phyloP scores from a whole-genome alignment of 371 early-diverging fungal genomes.

The Chytridium lagenaria region DNA sequence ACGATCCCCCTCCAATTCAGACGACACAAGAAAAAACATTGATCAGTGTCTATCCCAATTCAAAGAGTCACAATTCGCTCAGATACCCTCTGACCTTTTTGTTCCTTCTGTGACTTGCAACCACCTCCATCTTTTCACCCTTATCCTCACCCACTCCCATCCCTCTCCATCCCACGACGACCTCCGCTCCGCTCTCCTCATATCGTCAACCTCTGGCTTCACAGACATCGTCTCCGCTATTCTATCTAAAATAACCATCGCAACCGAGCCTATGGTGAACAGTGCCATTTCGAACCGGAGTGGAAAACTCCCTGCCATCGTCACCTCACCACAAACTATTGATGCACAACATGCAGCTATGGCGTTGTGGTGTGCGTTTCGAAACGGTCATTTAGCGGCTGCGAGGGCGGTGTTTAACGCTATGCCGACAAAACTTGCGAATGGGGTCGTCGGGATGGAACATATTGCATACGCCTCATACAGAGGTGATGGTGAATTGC shows the following conservation, averaged over 20 bases:
- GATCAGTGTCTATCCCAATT: too few species aligned
- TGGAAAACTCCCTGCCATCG: not conserved
- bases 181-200: not conserved
- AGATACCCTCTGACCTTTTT: too few species aligned
- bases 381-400: not conserved
- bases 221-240: not conserved
- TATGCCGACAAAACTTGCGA: not conserved
- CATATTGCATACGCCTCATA: not conserved
- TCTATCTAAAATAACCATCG: not conserved
- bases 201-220: not conserved
- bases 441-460: constrained; percentile 12
- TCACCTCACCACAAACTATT: not conserved
- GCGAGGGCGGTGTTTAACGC: not conserved
- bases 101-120: too few species aligned
- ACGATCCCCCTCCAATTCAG: too few species aligned
- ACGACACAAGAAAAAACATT: too few species aligned
- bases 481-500: not conserved
- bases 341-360: not conserved
- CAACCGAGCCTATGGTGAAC: not conserved
- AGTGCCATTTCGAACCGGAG: not conserved
- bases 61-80: too few species aligned
- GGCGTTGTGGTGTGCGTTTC: not conserved
- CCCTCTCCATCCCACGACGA: not conserved
- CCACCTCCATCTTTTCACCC: too few species aligned
- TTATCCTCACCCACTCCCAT: not conserved